Evolutionary conservation across 2,329 filamentous ascomycete species (phyloP).

Genomic region (Colletotrichum sp.): DNA sequence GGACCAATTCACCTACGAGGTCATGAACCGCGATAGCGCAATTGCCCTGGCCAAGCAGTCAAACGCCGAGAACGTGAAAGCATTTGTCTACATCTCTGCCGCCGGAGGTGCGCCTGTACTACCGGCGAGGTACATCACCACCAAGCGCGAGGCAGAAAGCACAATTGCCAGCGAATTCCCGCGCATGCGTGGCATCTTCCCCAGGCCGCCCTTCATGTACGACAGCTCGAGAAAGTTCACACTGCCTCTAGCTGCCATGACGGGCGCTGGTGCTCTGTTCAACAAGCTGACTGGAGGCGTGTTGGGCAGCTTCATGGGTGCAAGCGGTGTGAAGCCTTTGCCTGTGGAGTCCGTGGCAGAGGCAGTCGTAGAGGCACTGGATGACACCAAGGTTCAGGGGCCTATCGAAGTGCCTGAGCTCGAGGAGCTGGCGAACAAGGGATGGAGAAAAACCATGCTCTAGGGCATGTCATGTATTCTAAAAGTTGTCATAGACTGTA

Average conservation of each 20-base stretch:
- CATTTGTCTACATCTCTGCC: conserved; percentile 89
- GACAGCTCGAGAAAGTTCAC: conserved; percentile 84
- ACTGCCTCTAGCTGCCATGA: conserved; percentile 80
- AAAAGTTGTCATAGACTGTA: conserved; percentile 34
- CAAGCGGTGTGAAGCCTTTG: conserved; percentile 83
- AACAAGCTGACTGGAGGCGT: conserved; percentile 80
- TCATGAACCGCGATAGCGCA: conserved; percentile 94
- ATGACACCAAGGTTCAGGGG: conserved; percentile 74
- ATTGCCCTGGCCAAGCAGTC: conserved; percentile 83
- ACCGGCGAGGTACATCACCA: conserved; percentile 84
- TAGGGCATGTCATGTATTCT: conserved; percentile 43
- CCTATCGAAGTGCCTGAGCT: conserved; percentile 81
- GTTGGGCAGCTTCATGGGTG: conserved; percentile 78
- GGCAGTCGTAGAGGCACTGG: conserved; percentile 86
- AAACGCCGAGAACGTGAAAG: conserved; percentile 63
- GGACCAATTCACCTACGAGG: conserved; percentile 89
- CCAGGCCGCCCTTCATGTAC: conserved; percentile 88
- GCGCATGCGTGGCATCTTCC: conserved; percentile 77
- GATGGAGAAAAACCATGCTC: conserved; percentile 91
- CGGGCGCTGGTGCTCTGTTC: conserved; percentile 75
- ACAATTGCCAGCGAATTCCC: conserved; percentile 77
- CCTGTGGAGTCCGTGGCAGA: conserved; percentile 88
- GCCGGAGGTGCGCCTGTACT: conserved; percentile 85
- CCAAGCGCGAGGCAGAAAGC: conserved; percentile 89
- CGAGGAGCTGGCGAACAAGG: conserved; percentile 78